Evolutionary conservation across 192 early-diverging fungal species (phyloP).

Genomic region (Allomyces arbusculus): DNA sequence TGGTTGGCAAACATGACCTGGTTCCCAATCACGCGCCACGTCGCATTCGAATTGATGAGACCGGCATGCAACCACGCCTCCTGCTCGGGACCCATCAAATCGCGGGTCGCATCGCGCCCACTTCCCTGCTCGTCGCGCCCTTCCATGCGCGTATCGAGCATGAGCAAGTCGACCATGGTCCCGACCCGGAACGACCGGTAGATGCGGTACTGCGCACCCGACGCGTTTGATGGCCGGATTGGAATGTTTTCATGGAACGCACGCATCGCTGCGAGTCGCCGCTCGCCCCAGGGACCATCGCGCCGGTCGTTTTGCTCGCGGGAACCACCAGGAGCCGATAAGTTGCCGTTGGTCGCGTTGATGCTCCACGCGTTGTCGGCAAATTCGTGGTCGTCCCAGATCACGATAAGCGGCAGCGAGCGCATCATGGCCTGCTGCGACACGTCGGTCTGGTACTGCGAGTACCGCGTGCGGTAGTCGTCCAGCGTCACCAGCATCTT

Average conservation of each 20-base stretch:
- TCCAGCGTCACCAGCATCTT: slow-evolving; percentile 5
- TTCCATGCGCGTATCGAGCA: slow-evolving; percentile 20
- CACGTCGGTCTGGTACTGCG: slow-evolving; percentile 17
- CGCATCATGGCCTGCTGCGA: slow-evolving; percentile 13
- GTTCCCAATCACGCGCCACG: slow-evolving; percentile 19
- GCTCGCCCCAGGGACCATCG: slow-evolving; percentile 5
- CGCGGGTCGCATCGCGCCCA: background rate
- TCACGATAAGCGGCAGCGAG: slow-evolving; percentile 11
- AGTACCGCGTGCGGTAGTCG: slow-evolving; percentile 18
- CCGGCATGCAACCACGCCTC: slow-evolving; percentile 13
- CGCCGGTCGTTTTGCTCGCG: background rate
- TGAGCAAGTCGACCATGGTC: slow-evolving; percentile 15
- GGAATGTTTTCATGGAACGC: slow-evolving; percentile 26
- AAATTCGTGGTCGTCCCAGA: slow-evolving; percentile 23
- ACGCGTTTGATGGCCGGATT: slow-evolving; percentile 5
- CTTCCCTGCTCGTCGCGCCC: slow-evolving; percentile 7
- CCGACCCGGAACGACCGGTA: slow-evolving; percentile 19
- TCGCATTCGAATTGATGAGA: slow-evolving; percentile 5
- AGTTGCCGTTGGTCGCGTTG: slow-evolving; percentile 1
- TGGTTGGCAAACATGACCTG: slow-evolving; percentile 15
- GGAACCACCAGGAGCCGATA: slow-evolving; percentile 1
- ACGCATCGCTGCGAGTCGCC: slow-evolving; percentile 11
- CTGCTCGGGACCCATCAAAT: slow-evolving; percentile 13
- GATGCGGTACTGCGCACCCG: slow-evolving; percentile 7
- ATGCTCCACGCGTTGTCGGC: slow-evolving; percentile 12